Evolutionary conservation across 208 protist species (phyloP).

Genomic region (Leishmania aethiopica): DNA sequence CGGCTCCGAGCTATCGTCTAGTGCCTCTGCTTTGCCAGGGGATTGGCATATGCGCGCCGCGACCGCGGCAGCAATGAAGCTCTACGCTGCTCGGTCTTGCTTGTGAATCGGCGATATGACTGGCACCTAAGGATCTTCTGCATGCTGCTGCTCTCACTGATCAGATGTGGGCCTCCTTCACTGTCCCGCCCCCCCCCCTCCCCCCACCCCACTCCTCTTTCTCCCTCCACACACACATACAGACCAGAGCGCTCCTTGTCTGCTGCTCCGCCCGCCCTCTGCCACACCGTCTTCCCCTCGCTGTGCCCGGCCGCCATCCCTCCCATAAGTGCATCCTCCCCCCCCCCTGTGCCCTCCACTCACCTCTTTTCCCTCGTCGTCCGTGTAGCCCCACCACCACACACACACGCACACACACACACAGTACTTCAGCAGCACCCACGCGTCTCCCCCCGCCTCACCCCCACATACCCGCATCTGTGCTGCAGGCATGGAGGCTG

Average conservation of each 20-base stretch:
- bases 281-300: not conserved
- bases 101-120: not conserved
- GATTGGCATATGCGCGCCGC: not conserved
- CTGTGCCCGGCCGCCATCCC: not conserved
- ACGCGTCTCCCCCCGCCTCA: not conserved
- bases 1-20: not conserved
- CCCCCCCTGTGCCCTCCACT: not conserved
- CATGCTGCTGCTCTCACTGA: not conserved
- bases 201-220: not conserved
- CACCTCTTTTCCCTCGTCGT: not conserved
- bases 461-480: not conserved
- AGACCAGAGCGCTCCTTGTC: not conserved
- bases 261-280: not conserved
- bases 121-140: not conserved
- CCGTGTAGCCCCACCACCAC: not conserved
- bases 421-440: not conserved
- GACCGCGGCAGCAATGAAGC: not conserved
- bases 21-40: not conserved
- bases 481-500: not conserved
- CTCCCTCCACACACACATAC: not conserved
- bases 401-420: not conserved
- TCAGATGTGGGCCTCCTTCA: not conserved
- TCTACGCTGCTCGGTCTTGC: not conserved
- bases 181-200: not conserved
- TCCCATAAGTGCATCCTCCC: too few relatives aligned